Evolutionary conservation across 2,329 filamentous ascomycete genomes (phyloP).

Genomic region (Exophiala viscosa): DNA sequence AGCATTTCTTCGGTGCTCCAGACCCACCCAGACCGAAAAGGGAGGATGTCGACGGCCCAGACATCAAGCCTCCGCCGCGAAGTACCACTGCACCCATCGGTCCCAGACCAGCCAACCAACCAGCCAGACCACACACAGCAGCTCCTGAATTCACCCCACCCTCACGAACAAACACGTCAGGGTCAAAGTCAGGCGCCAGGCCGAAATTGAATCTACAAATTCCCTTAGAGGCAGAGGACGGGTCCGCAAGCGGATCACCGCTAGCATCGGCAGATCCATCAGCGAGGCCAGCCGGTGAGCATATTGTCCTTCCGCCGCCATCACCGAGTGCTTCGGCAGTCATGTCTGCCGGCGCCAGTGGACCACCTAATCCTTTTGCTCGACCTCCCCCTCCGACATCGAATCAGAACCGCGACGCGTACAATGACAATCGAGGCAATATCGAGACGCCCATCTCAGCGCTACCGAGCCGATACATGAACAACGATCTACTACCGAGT

Average conservation of each 20-base stretch:
- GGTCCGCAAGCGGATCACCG: slow-evolving; percentile 66
- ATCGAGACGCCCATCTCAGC: slow-evolving; percentile 85
- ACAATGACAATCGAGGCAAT: slow-evolving; percentile 34
- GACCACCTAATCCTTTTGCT: slow-evolving; percentile 93
- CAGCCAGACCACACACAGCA: slow-evolving; percentile 47
- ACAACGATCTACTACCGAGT: slow-evolving; percentile 80
- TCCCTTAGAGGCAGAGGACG: slow-evolving; percentile 82
- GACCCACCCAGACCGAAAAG: slow-evolving; percentile 44
- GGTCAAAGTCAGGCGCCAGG: slow-evolving; percentile 62
- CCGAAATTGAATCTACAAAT: slow-evolving; percentile 92
- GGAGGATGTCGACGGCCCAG: slow-evolving; percentile 57
- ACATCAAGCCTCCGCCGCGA: slow-evolving; percentile 51
- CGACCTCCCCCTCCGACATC: slow-evolving; percentile 69
- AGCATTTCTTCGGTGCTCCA: slow-evolving; percentile 68
- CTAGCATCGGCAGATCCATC: slow-evolving; percentile 49
- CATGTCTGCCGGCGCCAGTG: slow-evolving; percentile 83
- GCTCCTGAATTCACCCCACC: slow-evolving; percentile 69
- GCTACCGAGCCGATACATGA: slow-evolving; percentile 84
- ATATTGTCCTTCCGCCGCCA: slow-evolving; percentile 83
- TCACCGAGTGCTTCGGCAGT: slow-evolving; percentile 84
- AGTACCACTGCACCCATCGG: slow-evolving; percentile 16
- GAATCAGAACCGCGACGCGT: slow-evolving; percentile 42
- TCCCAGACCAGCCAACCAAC: slow-evolving; percentile 47
- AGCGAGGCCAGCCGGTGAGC: slow-evolving; percentile 37
- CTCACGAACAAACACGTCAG: slow-evolving; percentile 65